Evolutionary conservation across 352 stramenopile species (phyloP).

Genomic region (Phytophthora colocasiae): DNA sequence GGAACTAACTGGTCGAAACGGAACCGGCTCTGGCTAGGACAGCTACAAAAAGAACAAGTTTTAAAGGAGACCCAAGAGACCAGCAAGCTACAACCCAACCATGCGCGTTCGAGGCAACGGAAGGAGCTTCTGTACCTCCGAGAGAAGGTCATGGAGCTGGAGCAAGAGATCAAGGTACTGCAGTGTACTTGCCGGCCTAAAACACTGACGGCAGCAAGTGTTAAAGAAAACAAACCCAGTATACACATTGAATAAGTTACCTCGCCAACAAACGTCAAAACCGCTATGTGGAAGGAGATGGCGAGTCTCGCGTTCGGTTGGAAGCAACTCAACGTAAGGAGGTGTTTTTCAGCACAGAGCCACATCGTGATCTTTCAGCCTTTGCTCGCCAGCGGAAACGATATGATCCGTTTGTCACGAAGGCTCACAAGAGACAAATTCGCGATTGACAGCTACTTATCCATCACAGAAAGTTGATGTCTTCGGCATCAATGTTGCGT

Average conservation of each 20-base stretch:
- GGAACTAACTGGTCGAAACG: conserved; percentile 21
- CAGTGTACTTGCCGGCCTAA: conserved; percentile 17
- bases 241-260: not conserved
- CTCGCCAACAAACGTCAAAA: not conserved
- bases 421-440: too few species aligned
- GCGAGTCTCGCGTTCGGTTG: too few species aligned
- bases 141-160: conserved; percentile 50
- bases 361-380: too few species aligned
- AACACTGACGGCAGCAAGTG: not conserved
- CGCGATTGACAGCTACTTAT: too few species aligned
- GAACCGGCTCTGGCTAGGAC: not conserved
- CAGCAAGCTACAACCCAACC: conserved; percentile 50
- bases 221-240: not conserved
- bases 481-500: too few species aligned
- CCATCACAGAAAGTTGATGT: too few species aligned
- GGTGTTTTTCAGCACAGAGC: too few species aligned
- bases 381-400: too few species aligned
- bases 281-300: conserved; percentile 49
- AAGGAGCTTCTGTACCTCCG: conserved; percentile 53
- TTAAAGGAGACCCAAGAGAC: conserved; percentile 23
- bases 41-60: not conserved
- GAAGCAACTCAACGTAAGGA: too few species aligned
- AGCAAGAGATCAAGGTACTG: conserved; percentile 40
- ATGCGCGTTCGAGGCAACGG: conserved; percentile 40
- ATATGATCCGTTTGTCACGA: too few species aligned